phyloP scores from a whole-genome alignment of 805 yeast genomes.

The Yarrowia deformans region DNA sequence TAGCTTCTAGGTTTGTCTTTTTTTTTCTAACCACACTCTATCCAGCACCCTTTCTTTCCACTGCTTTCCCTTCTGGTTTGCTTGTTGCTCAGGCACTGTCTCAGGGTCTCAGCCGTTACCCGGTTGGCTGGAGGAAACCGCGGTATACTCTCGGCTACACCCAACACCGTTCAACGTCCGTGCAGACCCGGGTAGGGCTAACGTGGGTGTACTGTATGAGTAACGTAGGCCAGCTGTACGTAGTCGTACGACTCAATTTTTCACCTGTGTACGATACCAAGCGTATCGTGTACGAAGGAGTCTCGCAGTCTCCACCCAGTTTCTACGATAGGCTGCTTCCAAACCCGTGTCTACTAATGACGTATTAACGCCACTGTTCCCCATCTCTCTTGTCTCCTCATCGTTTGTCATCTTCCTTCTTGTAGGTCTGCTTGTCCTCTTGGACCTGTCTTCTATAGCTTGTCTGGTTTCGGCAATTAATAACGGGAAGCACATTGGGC shows the following conservation, averaged over 20 bases:
- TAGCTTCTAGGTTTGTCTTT: background rate
- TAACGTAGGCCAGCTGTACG: too few relatives aligned
- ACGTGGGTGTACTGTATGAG: too few relatives aligned
- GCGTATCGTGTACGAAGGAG: too few relatives aligned
- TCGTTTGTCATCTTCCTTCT: background rate
- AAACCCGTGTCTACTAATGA: background rate
- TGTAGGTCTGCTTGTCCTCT: background rate
- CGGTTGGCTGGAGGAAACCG: background rate
- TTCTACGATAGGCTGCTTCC: background rate
- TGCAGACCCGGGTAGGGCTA: background rate
- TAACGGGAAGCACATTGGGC: background rate
- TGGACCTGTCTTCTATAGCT: too few relatives aligned
- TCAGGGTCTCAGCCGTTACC: background rate
- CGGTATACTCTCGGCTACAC: slow-evolving; percentile 1
- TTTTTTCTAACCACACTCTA: background rate
- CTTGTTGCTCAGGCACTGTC: slow-evolving; percentile 1
- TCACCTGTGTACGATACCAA: too few relatives aligned
- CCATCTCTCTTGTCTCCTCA: background rate
- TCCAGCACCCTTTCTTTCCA: too few relatives aligned
- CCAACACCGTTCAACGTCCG: background rate
- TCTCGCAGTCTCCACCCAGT: too few relatives aligned
- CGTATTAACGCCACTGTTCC: background rate
- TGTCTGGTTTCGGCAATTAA: background rate
- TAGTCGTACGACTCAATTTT: too few relatives aligned
- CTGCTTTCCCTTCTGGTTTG: background rate